phyloP scores from a whole-genome alignment of 257 asterid genomes.

The Solanum rostratum region DNA sequence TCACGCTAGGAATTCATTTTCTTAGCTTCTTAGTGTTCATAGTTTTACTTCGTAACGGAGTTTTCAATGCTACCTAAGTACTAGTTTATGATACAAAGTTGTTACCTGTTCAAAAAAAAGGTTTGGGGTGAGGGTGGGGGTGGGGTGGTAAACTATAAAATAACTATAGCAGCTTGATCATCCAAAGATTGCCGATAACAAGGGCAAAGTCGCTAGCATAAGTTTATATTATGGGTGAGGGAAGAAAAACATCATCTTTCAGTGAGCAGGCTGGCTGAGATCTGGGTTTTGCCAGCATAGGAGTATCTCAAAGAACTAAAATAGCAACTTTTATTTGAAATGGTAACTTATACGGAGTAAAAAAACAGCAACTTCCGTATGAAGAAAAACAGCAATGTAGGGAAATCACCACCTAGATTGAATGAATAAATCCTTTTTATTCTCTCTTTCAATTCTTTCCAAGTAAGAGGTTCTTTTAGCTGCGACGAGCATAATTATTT shows the following conservation, averaged over 20 bases:
- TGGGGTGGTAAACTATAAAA: not conserved
- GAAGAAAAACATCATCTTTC: not conserved
- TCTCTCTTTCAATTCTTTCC: not conserved
- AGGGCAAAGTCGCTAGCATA: not conserved
- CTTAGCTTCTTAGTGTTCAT: too few relatives aligned
- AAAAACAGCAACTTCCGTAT: too few relatives aligned
- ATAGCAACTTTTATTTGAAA: not conserved
- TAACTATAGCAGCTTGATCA: not conserved
- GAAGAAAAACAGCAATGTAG: not conserved
- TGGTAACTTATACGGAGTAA: not conserved
- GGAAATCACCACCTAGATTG: not conserved
- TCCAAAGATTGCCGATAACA: not conserved
- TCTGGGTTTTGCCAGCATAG: not conserved
- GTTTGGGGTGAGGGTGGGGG: too few relatives aligned
- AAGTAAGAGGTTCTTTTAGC: not conserved
- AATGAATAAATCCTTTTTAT: not conserved
- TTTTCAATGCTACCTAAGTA: too few relatives aligned
- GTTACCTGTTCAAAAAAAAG: too few relatives aligned
- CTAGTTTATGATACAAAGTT: too few relatives aligned
- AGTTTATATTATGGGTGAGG: not conserved
- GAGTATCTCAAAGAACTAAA: not conserved
- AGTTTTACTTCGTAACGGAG: too few relatives aligned
- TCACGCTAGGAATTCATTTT: too few relatives aligned
- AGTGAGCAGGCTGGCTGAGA: not conserved
- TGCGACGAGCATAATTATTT: not conserved